Base-by-base conservation (phyloP, 495 filamentous ascomycete species). In the Daldinia grandis region DNA sequence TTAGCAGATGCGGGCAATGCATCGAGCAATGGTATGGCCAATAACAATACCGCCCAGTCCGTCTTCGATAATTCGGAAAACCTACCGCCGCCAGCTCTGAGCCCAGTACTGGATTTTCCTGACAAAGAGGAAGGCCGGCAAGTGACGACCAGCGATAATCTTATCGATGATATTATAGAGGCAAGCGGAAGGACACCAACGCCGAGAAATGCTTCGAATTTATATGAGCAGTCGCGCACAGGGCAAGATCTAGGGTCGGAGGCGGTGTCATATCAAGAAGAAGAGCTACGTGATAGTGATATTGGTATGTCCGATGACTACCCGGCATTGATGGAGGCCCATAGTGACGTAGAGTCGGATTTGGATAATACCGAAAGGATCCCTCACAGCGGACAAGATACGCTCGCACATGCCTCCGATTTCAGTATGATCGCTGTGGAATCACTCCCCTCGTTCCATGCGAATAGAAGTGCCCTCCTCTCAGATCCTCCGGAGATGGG, bases 341-440 rank as follows among this genome's bases (percentile, higher is more conserved):
- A 74, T 17, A 76, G 74, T 62, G 76, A 78, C 50, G 40, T 62
- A 24, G 69, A 56, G 33, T 78, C 76, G 8, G 59, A 75, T 19
- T 57, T 74, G 0, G 66, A 58, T 49, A 60, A 64, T 49, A 30
- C 44, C 17, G 66, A 71, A 17, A 62, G 47, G 17, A 56, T 60
- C 19, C 68, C 49, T 31, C 47, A 64, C 35, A 66, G 69, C 30
- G 56, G 70, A 12, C 78, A 82, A 40, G 81, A 85, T 44, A 84
- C 82, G 0, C 68, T 83, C 31, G 73, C 79, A 57, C 76, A 82
- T 7, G 78, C 77, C 5, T 83, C 84, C 28, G 82, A 83, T 21
- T 85, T 85, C 66, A 85, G 81, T 54, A 84, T 84, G 81, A 84
- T 85, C 40, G 79, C 78, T 33, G 64, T 84, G 3, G 76, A 77